Conservation (phyloP, 257 asterid genomes). For the Rehmannia glutinosa region DNA sequence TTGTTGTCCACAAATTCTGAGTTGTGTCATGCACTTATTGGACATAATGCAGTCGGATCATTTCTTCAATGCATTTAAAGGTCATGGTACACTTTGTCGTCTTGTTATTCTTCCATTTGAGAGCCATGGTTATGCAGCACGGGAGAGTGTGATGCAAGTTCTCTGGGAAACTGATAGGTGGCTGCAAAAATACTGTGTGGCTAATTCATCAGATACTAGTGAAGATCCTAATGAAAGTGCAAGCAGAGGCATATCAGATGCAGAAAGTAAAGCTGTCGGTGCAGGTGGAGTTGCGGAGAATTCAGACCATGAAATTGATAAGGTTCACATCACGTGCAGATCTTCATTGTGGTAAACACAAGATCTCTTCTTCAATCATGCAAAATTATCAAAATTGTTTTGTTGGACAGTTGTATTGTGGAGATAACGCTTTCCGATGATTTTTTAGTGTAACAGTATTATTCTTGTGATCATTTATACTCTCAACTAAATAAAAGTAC, state of each 20-base stretch:
- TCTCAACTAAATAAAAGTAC: too few species aligned
- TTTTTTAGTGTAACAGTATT: too few species aligned
- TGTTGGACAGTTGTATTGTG: background rate
- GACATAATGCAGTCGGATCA: conserved; percentile 70
- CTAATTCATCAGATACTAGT: conserved; percentile 38
- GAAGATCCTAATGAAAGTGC: conserved; percentile 27
- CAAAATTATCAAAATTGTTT: background rate
- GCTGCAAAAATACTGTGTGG: conserved; percentile 68
- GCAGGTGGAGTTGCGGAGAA: conserved; percentile 60
- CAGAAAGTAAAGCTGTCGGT: conserved; percentile 49
- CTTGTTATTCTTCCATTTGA: conserved; percentile 87
- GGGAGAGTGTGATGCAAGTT: conserved; percentile 95
- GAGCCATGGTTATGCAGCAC: conserved; percentile 94
- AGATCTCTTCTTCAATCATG: background rate
- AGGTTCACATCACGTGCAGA: conserved; percentile 30
- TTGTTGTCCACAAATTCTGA: background rate
- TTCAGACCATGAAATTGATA: conserved; percentile 33
- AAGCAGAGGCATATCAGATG: conserved; percentile 20
- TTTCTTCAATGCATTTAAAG: conserved; percentile 92
- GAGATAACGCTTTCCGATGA: background rate
- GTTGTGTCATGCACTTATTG: background rate
- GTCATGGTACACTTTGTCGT: conserved; percentile 93
- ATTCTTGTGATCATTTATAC: too few species aligned
- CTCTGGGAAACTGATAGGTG: conserved; percentile 99
- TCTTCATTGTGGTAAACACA: conserved; percentile 70